Evolutionary conservation across 2,329 filamentous ascomycete species (phyloP).

Genomic region (Diaporthe citrichinensis): DNA sequence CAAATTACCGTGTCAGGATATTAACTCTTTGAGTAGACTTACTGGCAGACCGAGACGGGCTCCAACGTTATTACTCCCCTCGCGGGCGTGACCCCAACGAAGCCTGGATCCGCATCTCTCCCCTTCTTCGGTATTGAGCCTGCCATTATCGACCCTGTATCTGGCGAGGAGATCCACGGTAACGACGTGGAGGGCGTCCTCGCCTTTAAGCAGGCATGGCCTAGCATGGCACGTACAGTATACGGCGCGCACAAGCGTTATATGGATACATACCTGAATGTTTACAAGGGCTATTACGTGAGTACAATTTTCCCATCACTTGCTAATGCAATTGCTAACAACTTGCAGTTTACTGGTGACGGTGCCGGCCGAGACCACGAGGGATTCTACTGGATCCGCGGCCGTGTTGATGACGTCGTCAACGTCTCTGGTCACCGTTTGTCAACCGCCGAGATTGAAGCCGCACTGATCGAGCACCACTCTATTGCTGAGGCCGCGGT

Average conservation of each 20-base stretch:
- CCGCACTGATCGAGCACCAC: constrained; percentile 92
- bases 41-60: constrained; percentile 99
- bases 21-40: constrained; percentile 75
- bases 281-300: constrained; percentile 98
- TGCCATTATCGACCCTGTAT: constrained; percentile 96
- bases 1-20: background rate
- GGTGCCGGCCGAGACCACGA: constrained; percentile 97
- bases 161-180: constrained; percentile 91
- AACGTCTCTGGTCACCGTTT: constrained; percentile 97
- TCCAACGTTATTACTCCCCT: constrained; percentile 96
- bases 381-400: constrained; percentile 99
- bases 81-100: constrained; percentile 93
- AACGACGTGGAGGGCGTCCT: constrained; percentile 98
- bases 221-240: constrained; percentile 97
- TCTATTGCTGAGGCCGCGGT: constrained; percentile 94
- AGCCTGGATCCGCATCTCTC: constrained; percentile 94
- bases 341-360: constrained; percentile 84
- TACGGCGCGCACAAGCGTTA: constrained; percentile 98
- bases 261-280: constrained; percentile 98
- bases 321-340: background rate
- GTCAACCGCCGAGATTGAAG: constrained; percentile 98
- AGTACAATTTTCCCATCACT: constrained; percentile 56
- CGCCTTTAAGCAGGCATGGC: constrained; percentile 98
- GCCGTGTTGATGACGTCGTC: constrained; percentile 97
- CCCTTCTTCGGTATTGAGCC: constrained; percentile 99